phyloP scores from a whole-genome alignment of 306 rosid genomes.

The Quercus glauca region DNA sequence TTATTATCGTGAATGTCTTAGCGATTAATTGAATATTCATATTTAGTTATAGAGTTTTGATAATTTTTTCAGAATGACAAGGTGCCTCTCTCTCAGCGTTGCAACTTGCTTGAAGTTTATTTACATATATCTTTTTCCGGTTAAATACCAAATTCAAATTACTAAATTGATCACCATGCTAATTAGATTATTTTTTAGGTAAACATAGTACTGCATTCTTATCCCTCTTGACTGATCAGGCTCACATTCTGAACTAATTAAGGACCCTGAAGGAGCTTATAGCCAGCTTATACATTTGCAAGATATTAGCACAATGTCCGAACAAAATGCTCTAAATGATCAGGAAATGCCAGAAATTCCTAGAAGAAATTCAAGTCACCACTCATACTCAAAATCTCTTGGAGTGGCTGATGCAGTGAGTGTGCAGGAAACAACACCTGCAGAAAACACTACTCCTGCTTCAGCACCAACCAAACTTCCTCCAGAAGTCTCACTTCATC shows the following conservation, averaged over 20 bases:
- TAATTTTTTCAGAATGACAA: too few relatives aligned
- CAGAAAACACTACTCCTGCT: slow-evolving; percentile 22
- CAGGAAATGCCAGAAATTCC: background rate
- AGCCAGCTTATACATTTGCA: slow-evolving; percentile 61
- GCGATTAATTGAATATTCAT: too few relatives aligned
- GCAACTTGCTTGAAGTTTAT: background rate
- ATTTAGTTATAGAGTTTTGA: too few relatives aligned
- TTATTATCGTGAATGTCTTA: too few relatives aligned
- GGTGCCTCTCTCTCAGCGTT: background rate
- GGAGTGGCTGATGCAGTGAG: slow-evolving; percentile 34
- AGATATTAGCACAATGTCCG: slow-evolving; percentile 33
- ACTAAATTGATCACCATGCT: too few relatives aligned
- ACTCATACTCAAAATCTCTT: slow-evolving; percentile 41
- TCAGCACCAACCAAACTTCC: slow-evolving; percentile 22
- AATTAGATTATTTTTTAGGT: too few relatives aligned
- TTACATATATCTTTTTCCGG: too few relatives aligned
- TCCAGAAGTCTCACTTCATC: slow-evolving; percentile 38
- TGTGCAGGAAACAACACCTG: slow-evolving; percentile 26
- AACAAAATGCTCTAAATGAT: slow-evolving; percentile 29
- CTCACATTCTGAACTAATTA: slow-evolving; percentile 51
- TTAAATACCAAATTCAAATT: too few relatives aligned
- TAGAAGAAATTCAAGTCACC: background rate
- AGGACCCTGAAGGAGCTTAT: slow-evolving; percentile 63
- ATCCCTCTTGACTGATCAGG: slow-evolving; percentile 43
- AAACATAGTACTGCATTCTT: background rate